These are phyloP conservation scores for Chlorella sorokiniana DNA, from an alignment of 139 green algal genomes.

Conservation along the genomic window DNA sequence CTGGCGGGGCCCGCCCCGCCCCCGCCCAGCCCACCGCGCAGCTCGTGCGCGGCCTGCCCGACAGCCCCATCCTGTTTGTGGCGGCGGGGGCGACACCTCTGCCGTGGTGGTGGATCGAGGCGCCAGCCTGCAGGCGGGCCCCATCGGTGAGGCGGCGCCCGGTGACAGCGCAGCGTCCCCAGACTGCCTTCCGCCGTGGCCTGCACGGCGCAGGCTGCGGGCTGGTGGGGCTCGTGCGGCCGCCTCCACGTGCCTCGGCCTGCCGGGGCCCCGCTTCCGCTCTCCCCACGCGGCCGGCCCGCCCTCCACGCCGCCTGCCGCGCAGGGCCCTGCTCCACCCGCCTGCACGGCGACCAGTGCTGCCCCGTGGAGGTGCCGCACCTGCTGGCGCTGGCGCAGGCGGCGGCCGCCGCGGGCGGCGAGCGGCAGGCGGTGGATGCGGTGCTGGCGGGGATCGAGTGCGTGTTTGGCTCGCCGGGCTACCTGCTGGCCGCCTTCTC, in stretches of 20 bases:
- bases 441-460: constrained; percentile 33
- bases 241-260: neutral
- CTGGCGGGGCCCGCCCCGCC: constrained; percentile 20
- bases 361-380: constrained; percentile 23
- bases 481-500: constrained; percentile 38
- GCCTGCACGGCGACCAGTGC: neutral
- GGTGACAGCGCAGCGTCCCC: too few relatives aligned
- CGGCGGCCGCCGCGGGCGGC: neutral
- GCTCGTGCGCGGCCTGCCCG: constrained; percentile 22
- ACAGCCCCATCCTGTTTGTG: constrained; percentile 31
- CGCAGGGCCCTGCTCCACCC: neutral
- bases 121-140: neutral
- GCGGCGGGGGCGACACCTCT: constrained; percentile 42
- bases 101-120: neutral
- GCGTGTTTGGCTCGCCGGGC: constrained; percentile 52
- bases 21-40: constrained; percentile 25
- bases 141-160: neutral
- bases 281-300: neutral
- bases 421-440: neutral
- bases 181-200: too few relatives aligned
- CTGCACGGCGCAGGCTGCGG: too few relatives aligned
- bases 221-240: neutral
- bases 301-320: neutral
- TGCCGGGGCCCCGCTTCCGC: too few relatives aligned
- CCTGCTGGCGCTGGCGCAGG: constrained; percentile 28